Percentiles rank a stretch among this genome's conserved stretches.
phyloP scores from a whole-genome alignment of 805 yeast genomes.

The Wickerhamiella slavikovae region DNA sequence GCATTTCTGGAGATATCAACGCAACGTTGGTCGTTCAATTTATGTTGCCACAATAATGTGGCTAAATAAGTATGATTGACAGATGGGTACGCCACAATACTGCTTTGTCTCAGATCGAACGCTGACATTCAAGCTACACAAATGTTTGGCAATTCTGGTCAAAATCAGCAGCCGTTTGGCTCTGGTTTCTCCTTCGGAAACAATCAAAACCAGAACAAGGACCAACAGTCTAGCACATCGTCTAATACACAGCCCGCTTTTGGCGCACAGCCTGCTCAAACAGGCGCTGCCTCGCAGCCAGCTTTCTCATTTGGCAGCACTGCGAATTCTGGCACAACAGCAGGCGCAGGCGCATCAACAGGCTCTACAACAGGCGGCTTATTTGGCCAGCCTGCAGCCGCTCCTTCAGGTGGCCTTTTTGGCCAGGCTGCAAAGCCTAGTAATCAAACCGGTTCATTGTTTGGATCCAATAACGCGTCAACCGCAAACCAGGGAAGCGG shows the following conservation, averaged over 20 bases:
- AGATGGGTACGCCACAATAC: too few relatives aligned
- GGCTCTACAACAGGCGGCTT: not conserved
- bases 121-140: not conserved
- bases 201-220: not conserved
- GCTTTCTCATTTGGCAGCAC: not conserved
- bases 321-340: not conserved
- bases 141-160: not conserved
- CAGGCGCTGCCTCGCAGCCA: not conserved
- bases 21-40: too few relatives aligned
- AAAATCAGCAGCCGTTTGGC: not conserved
- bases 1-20: too few relatives aligned
- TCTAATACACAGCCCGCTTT: not conserved
- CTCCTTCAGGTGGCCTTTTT: too few relatives aligned
- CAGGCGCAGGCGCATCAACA: not conserved
- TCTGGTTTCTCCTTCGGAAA: not conserved
- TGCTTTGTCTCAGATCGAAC: too few relatives aligned
- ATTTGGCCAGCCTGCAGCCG: not conserved
- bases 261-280: not conserved
- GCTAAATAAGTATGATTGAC: too few relatives aligned
- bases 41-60: too few relatives aligned
- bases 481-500: too few relatives aligned
- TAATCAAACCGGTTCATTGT: too few relatives aligned
- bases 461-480: too few relatives aligned
- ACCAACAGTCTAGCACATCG: not conserved
- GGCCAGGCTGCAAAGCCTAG: too few relatives aligned